Evolutionary conservation across 192 early-diverging fungal species (phyloP).

Genomic region (Podila epicladia): DNA sequence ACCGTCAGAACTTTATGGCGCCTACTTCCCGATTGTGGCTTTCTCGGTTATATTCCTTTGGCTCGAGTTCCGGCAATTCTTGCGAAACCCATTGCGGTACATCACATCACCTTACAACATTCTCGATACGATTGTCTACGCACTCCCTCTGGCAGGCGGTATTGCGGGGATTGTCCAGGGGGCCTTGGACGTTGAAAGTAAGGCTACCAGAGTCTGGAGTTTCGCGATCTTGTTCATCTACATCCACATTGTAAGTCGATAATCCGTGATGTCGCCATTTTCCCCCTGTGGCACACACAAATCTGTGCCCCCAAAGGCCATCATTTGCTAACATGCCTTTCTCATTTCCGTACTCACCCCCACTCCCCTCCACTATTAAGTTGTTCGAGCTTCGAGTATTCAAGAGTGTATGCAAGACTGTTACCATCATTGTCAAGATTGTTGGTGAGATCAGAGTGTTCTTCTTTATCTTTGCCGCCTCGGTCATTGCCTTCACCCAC

Average conservation of each 20-base stretch:
- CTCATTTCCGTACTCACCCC: neutral
- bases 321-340: neutral
- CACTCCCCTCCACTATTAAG: neutral
- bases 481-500: slow-evolving; percentile 23
- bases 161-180: neutral
- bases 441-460: slow-evolving; percentile 22
- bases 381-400: slow-evolving; percentile 33
- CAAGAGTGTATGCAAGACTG: slow-evolving; percentile 28
- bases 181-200: neutral
- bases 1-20: neutral
- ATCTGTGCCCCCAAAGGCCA: too few species aligned
- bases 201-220: neutral
- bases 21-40: slow-evolving; percentile 19
- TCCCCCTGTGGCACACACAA: neutral
- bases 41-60: slow-evolving; percentile 19
- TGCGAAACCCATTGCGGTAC: neutral
- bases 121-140: slow-evolving; percentile 6
- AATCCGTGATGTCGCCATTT: neutral
- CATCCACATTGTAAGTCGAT: slow-evolving; percentile 18
- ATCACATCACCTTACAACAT: slow-evolving; percentile 11
- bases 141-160: slow-evolving; percentile 5
- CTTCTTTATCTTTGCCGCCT: slow-evolving; percentile 42
- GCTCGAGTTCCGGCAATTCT: slow-evolving; percentile 23
- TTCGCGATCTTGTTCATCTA: slow-evolving; percentile 12
- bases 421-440: slow-evolving; percentile 22